A percentile compares a stretch with the other conserved stretches of the same genome.
These are phyloP conservation scores for Rubia peregrina DNA, from an alignment of 305 asterid species.

Conservation along the genomic window DNA sequence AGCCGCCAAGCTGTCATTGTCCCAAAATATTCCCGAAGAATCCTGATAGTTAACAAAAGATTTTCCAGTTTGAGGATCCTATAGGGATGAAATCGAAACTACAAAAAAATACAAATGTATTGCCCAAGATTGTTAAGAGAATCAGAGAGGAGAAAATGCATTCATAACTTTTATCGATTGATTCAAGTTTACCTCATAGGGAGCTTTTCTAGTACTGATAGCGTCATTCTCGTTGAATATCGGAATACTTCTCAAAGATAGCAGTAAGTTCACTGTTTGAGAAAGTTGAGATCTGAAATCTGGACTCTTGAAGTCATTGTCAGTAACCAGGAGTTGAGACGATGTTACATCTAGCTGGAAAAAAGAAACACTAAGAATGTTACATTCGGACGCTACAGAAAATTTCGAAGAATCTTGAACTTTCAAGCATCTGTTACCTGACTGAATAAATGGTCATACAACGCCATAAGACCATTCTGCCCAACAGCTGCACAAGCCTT, in stretches of 20 bases:
- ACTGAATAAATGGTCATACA: slow-evolving; percentile 55
- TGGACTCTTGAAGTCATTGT: slow-evolving; percentile 52
- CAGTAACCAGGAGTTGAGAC: slow-evolving; percentile 63
- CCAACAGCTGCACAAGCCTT: slow-evolving; percentile 78
- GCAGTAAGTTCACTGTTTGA: slow-evolving; percentile 44
- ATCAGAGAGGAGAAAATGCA: too few species aligned
- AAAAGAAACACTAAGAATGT: neutral
- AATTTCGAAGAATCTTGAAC: neutral
- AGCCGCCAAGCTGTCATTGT: slow-evolving; percentile 62
- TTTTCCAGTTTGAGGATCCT: neutral
- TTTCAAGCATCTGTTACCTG: slow-evolving; percentile 32
- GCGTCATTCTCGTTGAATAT: slow-evolving; percentile 70
- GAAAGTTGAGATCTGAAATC: slow-evolving; percentile 49
- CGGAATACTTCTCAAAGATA: slow-evolving; percentile 48
- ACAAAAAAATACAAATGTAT: neutral
- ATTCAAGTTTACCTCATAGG: slow-evolving; percentile 45
- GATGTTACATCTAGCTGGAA: slow-evolving; percentile 57
- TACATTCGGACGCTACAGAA: neutral
- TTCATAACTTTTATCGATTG: neutral
- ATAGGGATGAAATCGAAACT: neutral
- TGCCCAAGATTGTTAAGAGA: too few species aligned
- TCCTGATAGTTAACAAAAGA: slow-evolving; percentile 30
- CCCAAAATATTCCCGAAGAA: slow-evolving; percentile 69
- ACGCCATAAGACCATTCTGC: slow-evolving; percentile 69
- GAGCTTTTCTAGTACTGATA: slow-evolving; percentile 55